phyloP scores from a whole-genome alignment of 371 early-diverging fungal species.

The Mortierella sp. region DNA sequence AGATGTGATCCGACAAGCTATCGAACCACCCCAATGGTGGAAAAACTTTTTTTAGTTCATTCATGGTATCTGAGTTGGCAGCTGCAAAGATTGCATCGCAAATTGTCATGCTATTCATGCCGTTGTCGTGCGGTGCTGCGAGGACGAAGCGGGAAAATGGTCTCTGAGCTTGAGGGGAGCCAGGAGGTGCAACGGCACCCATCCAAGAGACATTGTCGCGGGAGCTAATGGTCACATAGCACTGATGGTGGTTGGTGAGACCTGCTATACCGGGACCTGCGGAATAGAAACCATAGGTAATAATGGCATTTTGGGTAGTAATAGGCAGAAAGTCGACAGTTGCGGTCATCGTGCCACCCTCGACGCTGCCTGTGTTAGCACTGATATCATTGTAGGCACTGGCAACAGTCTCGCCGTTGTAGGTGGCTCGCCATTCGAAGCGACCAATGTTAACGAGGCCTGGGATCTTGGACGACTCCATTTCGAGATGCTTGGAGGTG shows the following conservation, averaged over 20 bases:
- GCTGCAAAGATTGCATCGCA: constrained; percentile 19
- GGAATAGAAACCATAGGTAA: constrained; percentile 27
- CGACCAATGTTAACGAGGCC: constrained; percentile 7
- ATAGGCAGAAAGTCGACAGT: constrained; percentile 26
- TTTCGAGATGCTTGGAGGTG: constrained; percentile 17
- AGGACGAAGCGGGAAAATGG: constrained; percentile 30
- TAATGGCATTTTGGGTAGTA: constrained; percentile 21
- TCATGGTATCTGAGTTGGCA: constrained; percentile 9
- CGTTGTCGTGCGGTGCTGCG: constrained; percentile 30
- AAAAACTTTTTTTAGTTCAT: constrained; percentile 10
- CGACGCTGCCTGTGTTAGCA: constrained; percentile 11
- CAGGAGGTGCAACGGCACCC: constrained; percentile 20
- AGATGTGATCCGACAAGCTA: constrained; percentile 11
- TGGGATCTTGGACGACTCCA: constrained; percentile 14
- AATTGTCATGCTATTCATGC: constrained; percentile 26
- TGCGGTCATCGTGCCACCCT: constrained; percentile 20
- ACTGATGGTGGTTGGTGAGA: constrained; percentile 21
- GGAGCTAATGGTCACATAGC: constrained; percentile 25
- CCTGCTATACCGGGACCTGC: constrained; percentile 16
- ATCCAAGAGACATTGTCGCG: constrained; percentile 17
- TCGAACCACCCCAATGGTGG: constrained; percentile 14
- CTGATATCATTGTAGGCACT: constrained; percentile 27
- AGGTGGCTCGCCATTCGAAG: constrained; percentile 16
- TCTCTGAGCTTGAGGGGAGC: constrained; percentile 13
- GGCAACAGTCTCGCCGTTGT: not conserved